phyloP scores from a whole-genome alignment of 805 yeast species.

The Nakazawaea sp. region DNA sequence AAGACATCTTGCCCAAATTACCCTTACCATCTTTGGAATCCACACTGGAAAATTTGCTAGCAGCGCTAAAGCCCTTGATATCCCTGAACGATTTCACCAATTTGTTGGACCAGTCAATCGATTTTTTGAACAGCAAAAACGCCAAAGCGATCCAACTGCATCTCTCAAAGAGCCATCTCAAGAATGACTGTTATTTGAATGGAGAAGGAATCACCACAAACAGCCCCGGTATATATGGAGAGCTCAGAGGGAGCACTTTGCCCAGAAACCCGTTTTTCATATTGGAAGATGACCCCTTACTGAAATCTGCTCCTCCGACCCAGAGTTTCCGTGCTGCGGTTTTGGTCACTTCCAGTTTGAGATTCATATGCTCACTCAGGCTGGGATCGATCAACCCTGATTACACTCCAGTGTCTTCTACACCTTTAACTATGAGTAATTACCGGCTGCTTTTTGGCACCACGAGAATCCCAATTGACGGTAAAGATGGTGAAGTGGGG shows the following conservation, averaged over 20 bases:
- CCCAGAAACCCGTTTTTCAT: conserved; percentile 77
- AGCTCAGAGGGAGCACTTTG: conserved; percentile 55
- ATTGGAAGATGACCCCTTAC: conserved; percentile 67
- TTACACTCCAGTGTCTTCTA: conserved; percentile 39
- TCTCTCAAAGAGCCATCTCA: conserved; percentile 35
- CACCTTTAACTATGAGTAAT: conserved; percentile 61
- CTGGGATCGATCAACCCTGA: conserved; percentile 51
- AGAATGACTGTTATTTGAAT: conserved; percentile 47
- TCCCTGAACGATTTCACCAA: conserved; percentile 42
- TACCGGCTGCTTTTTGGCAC: conserved; percentile 65
- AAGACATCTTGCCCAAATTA: conserved; percentile 41
- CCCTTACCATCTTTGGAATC: conserved; percentile 54
- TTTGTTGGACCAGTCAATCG: conserved; percentile 34
- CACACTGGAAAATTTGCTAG: conserved; percentile 46
- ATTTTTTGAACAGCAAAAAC: conserved; percentile 35
- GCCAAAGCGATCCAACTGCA: conserved; percentile 47
- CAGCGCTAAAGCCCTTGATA: conserved; percentile 55
- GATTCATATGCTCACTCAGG: conserved; percentile 57
- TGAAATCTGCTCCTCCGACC: conserved; percentile 44
- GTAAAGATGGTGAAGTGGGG: conserved; percentile 24
- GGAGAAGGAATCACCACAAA: conserved; percentile 36
- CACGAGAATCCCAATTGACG: conserved; percentile 44
- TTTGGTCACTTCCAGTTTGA: conserved; percentile 55
- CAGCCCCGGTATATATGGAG: conserved; percentile 57
- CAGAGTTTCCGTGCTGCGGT: conserved; percentile 68